Evolutionary conservation across 2,329 filamentous ascomycete genomes (phyloP), one percentile per base, ranked within the genome.

Genomic region (Alternaria rosae): DNA sequence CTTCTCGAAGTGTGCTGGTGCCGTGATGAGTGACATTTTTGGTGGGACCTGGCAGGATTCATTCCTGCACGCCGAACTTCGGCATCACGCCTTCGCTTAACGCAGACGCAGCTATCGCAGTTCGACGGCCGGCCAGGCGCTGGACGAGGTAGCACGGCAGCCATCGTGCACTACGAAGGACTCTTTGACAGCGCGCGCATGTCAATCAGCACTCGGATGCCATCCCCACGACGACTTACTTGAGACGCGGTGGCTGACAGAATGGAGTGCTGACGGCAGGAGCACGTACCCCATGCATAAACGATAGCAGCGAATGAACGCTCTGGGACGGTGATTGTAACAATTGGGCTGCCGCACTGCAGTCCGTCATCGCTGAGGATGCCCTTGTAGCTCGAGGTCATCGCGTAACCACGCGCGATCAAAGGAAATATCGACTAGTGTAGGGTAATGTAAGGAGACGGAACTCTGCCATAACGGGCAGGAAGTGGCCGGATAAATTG

Each of bases 401-500:
- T 61, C 45, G 57, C 54, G 59, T 45, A 48, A 38, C 42, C 48
- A 57, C 30, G 62, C 21, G 59, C 56, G 43, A 44, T 48, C 15
- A 28, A 32, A 23, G 35, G 21, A 57, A 35, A 57, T 41, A 30
- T 25, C 42, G 35, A 53, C 57, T 55, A 59, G 56, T 57, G 56
- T 55, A 59, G 15, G 60, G 42, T 51, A 51, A 61, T 61, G 59
- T 57, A 67, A 62, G 48, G 64, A 61, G 56, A 54, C 53, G 62
- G 59, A 35, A 57, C 42, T 11, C 47, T 50, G 26, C 66, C 62
- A 38, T 44, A 54, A 63, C 17, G 54, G 64, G 66, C 57, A 66
- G 64, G 60, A 62, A 59, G 54, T 26, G 59, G 47, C 61, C 62
- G 64, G 66, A 43, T 67, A 67, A 69, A 67, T 38, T 69, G 64